Percentiles rank a stretch among this genome's conserved stretches.
Conservation (phyloP, 1,284 basidiomycete species). For the Coniferiporia sulphurascens region DNA sequence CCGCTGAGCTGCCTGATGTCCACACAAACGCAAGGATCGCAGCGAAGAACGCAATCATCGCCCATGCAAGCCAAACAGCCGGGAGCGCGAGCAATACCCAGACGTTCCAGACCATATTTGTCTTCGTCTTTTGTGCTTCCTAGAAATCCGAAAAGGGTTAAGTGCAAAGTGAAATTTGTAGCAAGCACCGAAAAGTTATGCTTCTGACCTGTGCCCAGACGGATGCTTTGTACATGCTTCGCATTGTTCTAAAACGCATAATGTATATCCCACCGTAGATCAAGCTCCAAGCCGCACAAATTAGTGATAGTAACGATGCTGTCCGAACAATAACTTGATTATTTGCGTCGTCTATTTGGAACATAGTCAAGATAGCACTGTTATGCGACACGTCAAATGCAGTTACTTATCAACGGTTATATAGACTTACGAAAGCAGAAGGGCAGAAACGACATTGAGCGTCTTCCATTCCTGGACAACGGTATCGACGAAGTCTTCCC, state of each 20-base stretch:
- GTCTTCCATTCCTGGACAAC: slow-evolving; percentile 44
- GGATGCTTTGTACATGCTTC: slow-evolving; percentile 68
- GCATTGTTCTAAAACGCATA: slow-evolving; percentile 73
- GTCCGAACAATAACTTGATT: slow-evolving; percentile 63
- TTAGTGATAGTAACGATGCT: slow-evolving; percentile 58
- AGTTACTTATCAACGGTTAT: not conserved
- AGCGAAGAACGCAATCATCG: slow-evolving; percentile 63
- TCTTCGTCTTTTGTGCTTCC: slow-evolving; percentile 64
- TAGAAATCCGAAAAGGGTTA: slow-evolving; percentile 23
- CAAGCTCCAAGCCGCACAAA: slow-evolving; percentile 68
- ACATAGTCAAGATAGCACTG: slow-evolving; percentile 71
- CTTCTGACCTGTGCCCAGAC: slow-evolving; percentile 66
- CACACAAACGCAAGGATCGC: slow-evolving; percentile 71
- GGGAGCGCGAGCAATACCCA: slow-evolving; percentile 76
- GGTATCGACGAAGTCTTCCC: slow-evolving; percentile 41
- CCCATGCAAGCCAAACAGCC: slow-evolving; percentile 72
- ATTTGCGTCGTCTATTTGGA: slow-evolving; percentile 58
- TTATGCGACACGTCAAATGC: not conserved
- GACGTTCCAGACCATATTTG: slow-evolving; percentile 71
- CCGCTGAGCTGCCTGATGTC: slow-evolving; percentile 52
- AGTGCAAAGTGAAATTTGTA: slow-evolving; percentile 7
- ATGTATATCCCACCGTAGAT: slow-evolving; percentile 76
- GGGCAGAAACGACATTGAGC: slow-evolving; percentile 39
- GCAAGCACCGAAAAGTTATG: not conserved
- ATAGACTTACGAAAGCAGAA: slow-evolving; percentile 27